Conservation (phyloP, 805 yeast genomes). For the Yarrowia yakushimensis region DNA sequence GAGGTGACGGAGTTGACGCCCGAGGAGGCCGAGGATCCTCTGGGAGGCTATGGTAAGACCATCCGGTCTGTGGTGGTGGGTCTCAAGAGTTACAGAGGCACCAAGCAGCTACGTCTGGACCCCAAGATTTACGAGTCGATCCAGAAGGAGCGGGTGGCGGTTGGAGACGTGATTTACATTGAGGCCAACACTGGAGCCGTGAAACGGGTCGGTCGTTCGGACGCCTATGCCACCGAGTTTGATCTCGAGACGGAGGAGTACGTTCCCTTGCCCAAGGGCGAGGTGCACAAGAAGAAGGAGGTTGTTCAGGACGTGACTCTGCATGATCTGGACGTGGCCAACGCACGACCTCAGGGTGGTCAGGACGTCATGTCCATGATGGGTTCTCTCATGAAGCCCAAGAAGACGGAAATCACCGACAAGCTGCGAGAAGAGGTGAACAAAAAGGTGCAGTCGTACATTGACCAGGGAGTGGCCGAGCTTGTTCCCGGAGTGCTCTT, state of each 20-base stretch:
- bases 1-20: constrained; percentile 95
- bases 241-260: constrained; percentile 98
- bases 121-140: constrained; percentile 91
- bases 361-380: constrained; percentile 93
- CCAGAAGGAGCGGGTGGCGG: constrained; percentile 88
- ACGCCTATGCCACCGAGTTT: constrained; percentile 96
- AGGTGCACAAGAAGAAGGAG: constrained; percentile 96
- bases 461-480: constrained; percentile 97
- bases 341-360: constrained; percentile 95
- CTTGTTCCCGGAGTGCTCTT: constrained; percentile 95
- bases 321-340: constrained; percentile 94
- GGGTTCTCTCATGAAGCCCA: constrained; percentile 95
- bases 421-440: constrained; percentile 90
- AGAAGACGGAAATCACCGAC: constrained; percentile 95
- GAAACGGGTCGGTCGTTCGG: constrained; percentile 96
- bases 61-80: constrained; percentile 93
- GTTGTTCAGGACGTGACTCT: constrained; percentile 95
- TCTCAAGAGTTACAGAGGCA: constrained; percentile 85
- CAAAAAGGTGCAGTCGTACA: constrained; percentile 91
- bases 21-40: constrained; percentile 92
- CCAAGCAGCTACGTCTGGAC: constrained; percentile 82
- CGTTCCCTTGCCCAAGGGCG: constrained; percentile 98
- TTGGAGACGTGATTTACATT: constrained; percentile 95
- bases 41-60: constrained; percentile 97
- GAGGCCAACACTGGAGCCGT: constrained; percentile 98